Percentiles rank a stretch among this genome's conserved stretches.
Evolutionary conservation across 2,329 filamentous ascomycete genomes (phyloP).

Genomic region (Orbilia oligospora): DNA sequence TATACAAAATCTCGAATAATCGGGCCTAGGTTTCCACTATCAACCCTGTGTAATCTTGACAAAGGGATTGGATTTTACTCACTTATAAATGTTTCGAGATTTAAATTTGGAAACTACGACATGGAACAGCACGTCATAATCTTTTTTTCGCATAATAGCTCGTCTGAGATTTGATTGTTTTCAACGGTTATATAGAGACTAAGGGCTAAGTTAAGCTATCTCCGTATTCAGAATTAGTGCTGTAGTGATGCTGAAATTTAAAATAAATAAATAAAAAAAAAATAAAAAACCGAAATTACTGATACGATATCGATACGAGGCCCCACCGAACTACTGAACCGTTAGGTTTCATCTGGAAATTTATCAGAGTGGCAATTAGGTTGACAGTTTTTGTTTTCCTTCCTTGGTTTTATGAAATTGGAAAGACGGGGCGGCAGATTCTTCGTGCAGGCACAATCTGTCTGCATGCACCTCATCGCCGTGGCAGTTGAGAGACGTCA

Average conservation of each 20-base stretch:
- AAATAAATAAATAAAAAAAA: no score
- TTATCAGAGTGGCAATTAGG: conserved; percentile 17
- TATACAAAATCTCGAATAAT: conserved; percentile 44
- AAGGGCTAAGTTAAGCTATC: not conserved
- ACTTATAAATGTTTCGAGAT: conserved; percentile 60
- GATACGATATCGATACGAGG: conserved; percentile 55
- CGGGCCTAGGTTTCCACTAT: conserved; percentile 42
- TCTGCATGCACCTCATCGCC: conserved; percentile 39
- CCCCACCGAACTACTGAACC: conserved; percentile 14
- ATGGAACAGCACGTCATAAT: conserved; percentile 39
- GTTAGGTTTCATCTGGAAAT: conserved; percentile 22
- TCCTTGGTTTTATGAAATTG: conserved; percentile 26
- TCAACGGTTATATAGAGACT: not conserved
- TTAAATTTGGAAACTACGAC: conserved; percentile 47
- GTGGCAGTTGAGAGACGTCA: conserved; percentile 31
- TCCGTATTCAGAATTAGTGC: conserved; percentile 18
- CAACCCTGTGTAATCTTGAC: conserved; percentile 26
- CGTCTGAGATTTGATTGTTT: conserved; percentile 6
- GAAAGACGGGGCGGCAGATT: conserved; percentile 48
- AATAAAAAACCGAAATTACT: conserved; percentile 41
- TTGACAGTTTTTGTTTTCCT: conserved; percentile 5
- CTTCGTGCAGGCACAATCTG: conserved; percentile 20
- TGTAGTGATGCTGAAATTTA: not conserved
- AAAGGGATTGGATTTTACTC: conserved; percentile 7
- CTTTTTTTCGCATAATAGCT: conserved; percentile 2